Percentiles rank a stretch among this genome's conserved stretches.
Conservation (phyloP, 1,284 basidiomycete genomes). For the Hymenochaete sp. region DNA sequence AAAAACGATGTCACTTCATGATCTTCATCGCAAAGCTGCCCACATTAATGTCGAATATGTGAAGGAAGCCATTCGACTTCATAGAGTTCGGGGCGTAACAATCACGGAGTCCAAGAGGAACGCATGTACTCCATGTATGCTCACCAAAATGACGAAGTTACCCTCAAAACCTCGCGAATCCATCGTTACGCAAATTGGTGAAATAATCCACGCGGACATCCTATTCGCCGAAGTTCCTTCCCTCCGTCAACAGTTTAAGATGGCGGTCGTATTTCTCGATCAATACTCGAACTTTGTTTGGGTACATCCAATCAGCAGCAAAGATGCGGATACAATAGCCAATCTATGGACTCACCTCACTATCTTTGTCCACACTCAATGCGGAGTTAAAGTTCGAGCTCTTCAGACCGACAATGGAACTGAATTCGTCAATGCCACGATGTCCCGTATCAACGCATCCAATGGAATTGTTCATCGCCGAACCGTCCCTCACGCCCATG, state of each 20-base stretch:
- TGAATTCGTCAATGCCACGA: slow-evolving; percentile 9
- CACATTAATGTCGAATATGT: too few species aligned
- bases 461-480: slow-evolving; percentile 5
- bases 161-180: not conserved
- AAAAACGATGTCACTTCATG: too few species aligned
- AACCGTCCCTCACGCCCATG: slow-evolving; percentile 13
- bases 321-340: not conserved
- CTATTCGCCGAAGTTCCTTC: too few species aligned
- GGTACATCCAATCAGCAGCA: not conserved
- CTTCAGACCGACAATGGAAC: slow-evolving; percentile 12
- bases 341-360: not conserved
- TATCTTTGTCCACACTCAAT: not conserved
- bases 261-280: slow-evolving; percentile 1
- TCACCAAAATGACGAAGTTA: not conserved
- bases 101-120: too few species aligned
- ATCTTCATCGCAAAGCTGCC: too few species aligned
- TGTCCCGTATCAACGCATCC: not conserved
- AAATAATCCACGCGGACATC: slow-evolving; percentile 1
- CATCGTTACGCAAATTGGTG: not conserved
- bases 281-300: not conserved
- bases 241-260: too few species aligned
- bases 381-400: not conserved
- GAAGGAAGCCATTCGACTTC: too few species aligned
- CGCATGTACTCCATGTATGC: not conserved
- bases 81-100: too few species aligned